These are phyloP conservation scores for Warburgia ugandensis DNA, from an alignment of 164 flowering plant genomes.

Conservation along the genomic window DNA sequence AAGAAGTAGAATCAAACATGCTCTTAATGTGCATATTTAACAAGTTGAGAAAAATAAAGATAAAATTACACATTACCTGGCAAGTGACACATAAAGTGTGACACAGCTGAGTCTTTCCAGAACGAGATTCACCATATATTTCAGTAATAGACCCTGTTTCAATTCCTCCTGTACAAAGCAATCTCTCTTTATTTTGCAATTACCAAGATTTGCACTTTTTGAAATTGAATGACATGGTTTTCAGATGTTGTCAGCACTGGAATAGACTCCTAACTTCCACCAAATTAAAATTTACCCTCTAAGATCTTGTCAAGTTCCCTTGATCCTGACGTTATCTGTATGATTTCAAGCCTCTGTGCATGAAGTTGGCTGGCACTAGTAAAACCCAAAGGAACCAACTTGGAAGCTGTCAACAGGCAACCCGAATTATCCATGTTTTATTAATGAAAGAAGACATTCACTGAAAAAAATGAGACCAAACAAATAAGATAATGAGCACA, in stretches of 20 bases:
- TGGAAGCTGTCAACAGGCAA: constrained; percentile 51
- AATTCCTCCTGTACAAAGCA: constrained; percentile 57
- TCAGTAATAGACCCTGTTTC: constrained; percentile 95
- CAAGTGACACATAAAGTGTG: constrained; percentile 95
- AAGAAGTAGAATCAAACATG: background rate
- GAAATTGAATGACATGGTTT: background rate
- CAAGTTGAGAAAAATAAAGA: background rate
- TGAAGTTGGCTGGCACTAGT: constrained; percentile 91
- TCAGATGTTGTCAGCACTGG: background rate
- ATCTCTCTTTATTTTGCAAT: no score
- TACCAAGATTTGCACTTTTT: no score
- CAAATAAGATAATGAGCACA: background rate
- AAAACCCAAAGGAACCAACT: constrained; percentile 87
- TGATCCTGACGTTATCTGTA: constrained; percentile 90
- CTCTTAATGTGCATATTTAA: no score
- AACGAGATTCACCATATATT: constrained; percentile 87
- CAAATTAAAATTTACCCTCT: constrained; percentile 46
- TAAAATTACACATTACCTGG: constrained; percentile 84
- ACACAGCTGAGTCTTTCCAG: constrained; percentile 93
- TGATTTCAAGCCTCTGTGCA: constrained; percentile 83
- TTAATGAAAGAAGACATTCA: background rate
- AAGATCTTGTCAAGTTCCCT: constrained; percentile 84
- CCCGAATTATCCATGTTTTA: background rate
- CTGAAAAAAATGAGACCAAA: background rate
- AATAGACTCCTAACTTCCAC: background rate